Evolutionary conservation across 805 yeast genomes (phyloP).

Genomic region (Saccharomycopsis oosterbeekiorum): DNA sequence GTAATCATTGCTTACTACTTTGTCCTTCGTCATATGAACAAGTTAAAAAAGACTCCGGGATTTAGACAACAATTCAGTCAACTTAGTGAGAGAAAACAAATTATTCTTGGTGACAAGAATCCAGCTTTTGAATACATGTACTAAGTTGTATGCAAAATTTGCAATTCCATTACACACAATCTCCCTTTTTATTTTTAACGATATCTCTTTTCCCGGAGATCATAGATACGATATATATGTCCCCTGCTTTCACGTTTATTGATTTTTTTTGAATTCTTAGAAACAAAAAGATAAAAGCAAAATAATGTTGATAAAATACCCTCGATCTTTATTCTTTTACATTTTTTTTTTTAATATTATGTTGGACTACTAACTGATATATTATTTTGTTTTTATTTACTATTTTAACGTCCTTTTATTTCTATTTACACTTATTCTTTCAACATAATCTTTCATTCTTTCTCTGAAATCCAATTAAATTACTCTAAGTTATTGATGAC

Average conservation of each 20-base stretch:
- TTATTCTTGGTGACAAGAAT: slow-evolving; percentile 30
- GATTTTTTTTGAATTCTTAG: background rate
- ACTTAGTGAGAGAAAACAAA: slow-evolving; percentile 25
- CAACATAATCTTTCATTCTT: background rate
- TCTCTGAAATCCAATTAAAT: background rate
- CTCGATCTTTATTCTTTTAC: background rate
- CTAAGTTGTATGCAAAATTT: slow-evolving; percentile 14
- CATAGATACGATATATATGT: background rate
- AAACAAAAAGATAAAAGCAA: background rate
- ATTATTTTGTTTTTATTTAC: background rate
- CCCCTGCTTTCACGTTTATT: background rate
- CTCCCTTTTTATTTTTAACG: background rate
- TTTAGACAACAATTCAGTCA: slow-evolving; percentile 25
- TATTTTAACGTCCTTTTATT: background rate
- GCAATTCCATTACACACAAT: background rate
- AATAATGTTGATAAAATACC: background rate
- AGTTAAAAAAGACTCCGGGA: slow-evolving; percentile 21
- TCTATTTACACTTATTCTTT: background rate
- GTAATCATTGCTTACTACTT: slow-evolving; percentile 5
- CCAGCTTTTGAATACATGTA: slow-evolving; percentile 31
- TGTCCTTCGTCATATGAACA: slow-evolving; percentile 19
- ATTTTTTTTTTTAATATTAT: background rate
- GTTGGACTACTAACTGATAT: background rate
- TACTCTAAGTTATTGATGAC: background rate
- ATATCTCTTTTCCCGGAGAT: background rate